Conservation (phyloP, 2,329 filamentous ascomycete genomes). For the Xylaria sp. region DNA sequence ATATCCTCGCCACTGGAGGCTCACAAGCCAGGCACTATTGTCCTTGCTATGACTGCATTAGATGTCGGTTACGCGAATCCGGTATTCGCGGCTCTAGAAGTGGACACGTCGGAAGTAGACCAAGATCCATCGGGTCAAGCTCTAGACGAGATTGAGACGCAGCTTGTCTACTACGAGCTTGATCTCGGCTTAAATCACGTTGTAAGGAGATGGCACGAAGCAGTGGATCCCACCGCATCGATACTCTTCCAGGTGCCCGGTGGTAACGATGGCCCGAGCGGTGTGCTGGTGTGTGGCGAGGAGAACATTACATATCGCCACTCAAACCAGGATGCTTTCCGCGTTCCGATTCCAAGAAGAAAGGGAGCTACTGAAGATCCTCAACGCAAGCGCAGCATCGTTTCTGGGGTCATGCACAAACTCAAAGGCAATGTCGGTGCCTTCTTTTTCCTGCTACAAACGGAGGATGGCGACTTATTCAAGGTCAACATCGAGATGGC, state of each 20-base stretch:
- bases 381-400: slow-evolving; percentile 85
- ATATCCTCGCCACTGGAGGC: slow-evolving; percentile 98
- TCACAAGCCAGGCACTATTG: slow-evolving; percentile 90
- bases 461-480: slow-evolving; percentile 98
- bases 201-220: slow-evolving; percentile 94
- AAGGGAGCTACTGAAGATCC: slow-evolving; percentile 92
- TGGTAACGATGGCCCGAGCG: slow-evolving; percentile 91
- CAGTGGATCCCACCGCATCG: slow-evolving; percentile 88
- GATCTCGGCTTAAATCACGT: slow-evolving; percentile 98
- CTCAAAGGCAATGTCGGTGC: slow-evolving; percentile 83
- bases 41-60: slow-evolving; percentile 86
- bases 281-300: slow-evolving; percentile 93
- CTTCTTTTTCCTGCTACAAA: slow-evolving; percentile 97
- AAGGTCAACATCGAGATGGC: slow-evolving; percentile 94
- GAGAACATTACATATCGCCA: slow-evolving; percentile 98
- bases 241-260: slow-evolving; percentile 96
- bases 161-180: slow-evolving; percentile 96
- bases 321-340: slow-evolving; percentile 89
- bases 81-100: slow-evolving; percentile 92
- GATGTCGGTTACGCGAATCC: slow-evolving; percentile 98
- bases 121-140: slow-evolving; percentile 90
- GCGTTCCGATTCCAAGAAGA: slow-evolving; percentile 88
- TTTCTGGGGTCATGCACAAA: slow-evolving; percentile 96
- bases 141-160: slow-evolving; percentile 84
- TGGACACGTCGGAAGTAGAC: slow-evolving; percentile 92